Evolutionary conservation across 2,329 filamentous ascomycete species (phyloP).

Genomic region (Malbranchea cinnamomea): DNA sequence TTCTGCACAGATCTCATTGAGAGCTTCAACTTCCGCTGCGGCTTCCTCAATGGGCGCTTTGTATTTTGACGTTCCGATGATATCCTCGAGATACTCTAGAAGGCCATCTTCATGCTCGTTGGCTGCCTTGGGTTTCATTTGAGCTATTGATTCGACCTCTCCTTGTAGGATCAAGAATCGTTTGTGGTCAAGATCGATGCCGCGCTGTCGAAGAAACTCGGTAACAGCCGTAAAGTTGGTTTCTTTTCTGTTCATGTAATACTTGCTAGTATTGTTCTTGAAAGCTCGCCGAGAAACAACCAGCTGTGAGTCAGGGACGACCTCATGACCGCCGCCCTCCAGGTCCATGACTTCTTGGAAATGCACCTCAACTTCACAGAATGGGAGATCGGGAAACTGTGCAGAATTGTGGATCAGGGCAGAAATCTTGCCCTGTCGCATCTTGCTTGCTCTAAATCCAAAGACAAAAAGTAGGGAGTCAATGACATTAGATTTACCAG

Average conservation of each 20-base stretch:
- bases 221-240: conserved; percentile 91
- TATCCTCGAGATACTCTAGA: conserved; percentile 93
- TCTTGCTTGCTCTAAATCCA: conserved; percentile 96
- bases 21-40: conserved; percentile 70
- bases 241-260: conserved; percentile 82
- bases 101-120: conserved; percentile 94
- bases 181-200: conserved; percentile 94
- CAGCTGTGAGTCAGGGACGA: conserved; percentile 70
- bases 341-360: conserved; percentile 91
- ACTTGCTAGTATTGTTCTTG: conserved; percentile 96
- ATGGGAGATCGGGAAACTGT: conserved; percentile 66
- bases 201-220: conserved; percentile 67
- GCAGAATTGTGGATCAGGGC: conserved; percentile 96
- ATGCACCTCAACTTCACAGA: conserved; percentile 91
- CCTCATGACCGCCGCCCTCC: conserved; percentile 56
- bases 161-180: conserved; percentile 94
- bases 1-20: conserved; percentile 90
- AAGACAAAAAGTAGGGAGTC: conserved; percentile 98
- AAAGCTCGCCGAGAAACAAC: conserved; percentile 86
- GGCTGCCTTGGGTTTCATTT: conserved; percentile 95
- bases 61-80: conserved; percentile 97
- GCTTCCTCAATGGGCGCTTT: conserved; percentile 94
- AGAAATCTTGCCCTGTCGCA: conserved; percentile 97
- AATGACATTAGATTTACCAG: conserved; percentile 97
- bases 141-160: conserved; percentile 95